These are phyloP conservation scores for Leccinum aurantiacum DNA, from an alignment of 768 basidiomycete genomes.

Conservation along the genomic window DNA sequence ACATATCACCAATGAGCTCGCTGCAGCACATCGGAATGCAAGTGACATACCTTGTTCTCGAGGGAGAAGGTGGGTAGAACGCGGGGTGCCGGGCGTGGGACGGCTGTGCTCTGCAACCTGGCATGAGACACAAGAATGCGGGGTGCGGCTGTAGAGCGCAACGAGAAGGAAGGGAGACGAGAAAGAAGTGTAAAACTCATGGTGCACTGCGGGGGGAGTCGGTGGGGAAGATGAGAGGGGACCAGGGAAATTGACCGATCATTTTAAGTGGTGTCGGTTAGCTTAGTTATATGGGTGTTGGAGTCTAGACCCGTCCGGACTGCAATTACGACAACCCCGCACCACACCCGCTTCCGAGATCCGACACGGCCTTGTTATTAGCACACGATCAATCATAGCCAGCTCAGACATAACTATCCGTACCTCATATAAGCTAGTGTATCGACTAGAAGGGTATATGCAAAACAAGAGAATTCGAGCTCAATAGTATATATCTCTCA, in stretches of 20 bases:
- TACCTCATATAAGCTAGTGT: slow-evolving; percentile 34
- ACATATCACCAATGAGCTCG: slow-evolving; percentile 1
- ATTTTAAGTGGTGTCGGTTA: slow-evolving; percentile 20
- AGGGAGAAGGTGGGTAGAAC: slow-evolving; percentile 78
- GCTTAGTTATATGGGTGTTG: background rate
- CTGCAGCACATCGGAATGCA: background rate
- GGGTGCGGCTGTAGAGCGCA: slow-evolving; percentile 15
- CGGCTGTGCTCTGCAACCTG: slow-evolving; percentile 31
- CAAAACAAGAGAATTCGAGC: slow-evolving; percentile 27
- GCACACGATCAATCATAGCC: slow-evolving; percentile 20
- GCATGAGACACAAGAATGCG: slow-evolving; percentile 8
- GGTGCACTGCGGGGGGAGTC: slow-evolving; percentile 8
- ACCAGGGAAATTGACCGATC: slow-evolving; percentile 16
- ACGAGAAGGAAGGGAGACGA: slow-evolving; percentile 19
- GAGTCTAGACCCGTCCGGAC: slow-evolving; percentile 6
- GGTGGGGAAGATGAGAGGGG: slow-evolving; percentile 16
- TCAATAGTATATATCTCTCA: slow-evolving; percentile 18
- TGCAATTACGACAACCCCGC: slow-evolving; percentile 9
- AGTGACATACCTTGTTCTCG: slow-evolving; percentile 59
- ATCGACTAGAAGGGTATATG: slow-evolving; percentile 30
- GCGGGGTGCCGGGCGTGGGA: slow-evolving; percentile 35
- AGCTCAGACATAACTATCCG: slow-evolving; percentile 23
- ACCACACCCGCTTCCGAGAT: slow-evolving; percentile 10
- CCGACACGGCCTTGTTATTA: slow-evolving; percentile 25
- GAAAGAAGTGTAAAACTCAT: slow-evolving; percentile 34